These are phyloP conservation scores for Aspergillus japonicus DNA, from an alignment of 2,329 filamentous ascomycete species.

Conservation along the genomic window DNA sequence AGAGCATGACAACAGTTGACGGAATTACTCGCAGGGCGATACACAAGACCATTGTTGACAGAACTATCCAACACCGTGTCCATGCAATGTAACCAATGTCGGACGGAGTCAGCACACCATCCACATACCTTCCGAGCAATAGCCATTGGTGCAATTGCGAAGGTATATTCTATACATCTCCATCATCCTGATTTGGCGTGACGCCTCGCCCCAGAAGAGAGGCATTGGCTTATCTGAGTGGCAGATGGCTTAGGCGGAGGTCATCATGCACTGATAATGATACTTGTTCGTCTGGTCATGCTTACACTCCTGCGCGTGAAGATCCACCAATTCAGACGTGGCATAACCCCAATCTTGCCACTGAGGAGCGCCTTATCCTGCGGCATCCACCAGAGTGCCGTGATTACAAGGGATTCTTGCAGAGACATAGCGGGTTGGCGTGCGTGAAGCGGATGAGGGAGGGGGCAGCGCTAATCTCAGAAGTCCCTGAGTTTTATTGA, in stretches of 20 bases:
- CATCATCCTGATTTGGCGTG: background rate
- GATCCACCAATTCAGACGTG: background rate
- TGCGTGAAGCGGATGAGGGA: background rate
- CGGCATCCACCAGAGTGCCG: background rate
- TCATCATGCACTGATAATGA: background rate
- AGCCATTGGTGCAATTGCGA: background rate
- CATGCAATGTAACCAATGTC: constrained; percentile 23
- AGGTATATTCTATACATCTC: background rate
- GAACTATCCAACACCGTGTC: constrained; percentile 6
- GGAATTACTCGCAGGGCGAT: background rate
- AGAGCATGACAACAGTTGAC: constrained; percentile 1
- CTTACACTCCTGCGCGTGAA: background rate
- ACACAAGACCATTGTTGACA: constrained; percentile 9
- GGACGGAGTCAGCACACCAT: constrained; percentile 9
- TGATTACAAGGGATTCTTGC: background rate
- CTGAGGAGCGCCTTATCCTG: background rate
- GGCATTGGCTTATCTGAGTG: background rate
- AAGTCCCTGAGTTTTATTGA: background rate
- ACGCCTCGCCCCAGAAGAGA: background rate
- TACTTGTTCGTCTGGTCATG: background rate
- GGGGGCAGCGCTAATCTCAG: background rate
- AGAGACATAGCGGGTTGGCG: background rate
- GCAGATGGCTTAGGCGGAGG: background rate
- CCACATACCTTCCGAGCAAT: constrained; percentile 4
- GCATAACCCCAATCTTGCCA: background rate